A percentile compares a stretch with the other conserved stretches of the same genome.
These are phyloP conservation scores for Entophlyctis luteolus DNA, from an alignment of 192 early-diverging fungal genomes.

Conservation along the genomic window DNA sequence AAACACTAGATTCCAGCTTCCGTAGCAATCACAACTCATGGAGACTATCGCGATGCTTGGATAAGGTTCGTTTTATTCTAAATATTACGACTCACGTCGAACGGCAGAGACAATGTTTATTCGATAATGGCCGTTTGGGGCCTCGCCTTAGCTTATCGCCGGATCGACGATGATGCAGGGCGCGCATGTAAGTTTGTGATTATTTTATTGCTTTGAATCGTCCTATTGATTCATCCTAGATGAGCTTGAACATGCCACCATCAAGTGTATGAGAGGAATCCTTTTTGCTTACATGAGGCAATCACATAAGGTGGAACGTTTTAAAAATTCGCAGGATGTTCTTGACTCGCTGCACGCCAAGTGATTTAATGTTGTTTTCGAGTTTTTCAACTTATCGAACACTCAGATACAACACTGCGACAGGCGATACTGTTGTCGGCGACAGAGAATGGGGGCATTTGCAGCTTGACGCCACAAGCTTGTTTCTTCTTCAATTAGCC, in stretches of 20 bases:
- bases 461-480: constrained; percentile 82
- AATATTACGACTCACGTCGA: background rate
- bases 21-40: constrained; percentile 80
- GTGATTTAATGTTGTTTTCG: constrained; percentile 22
- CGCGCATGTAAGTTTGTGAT: constrained; percentile 62
- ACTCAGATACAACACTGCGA: constrained; percentile 68
- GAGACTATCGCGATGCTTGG: constrained; percentile 87
- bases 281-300: constrained; percentile 81
- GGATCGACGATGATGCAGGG: constrained; percentile 79
- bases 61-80: constrained; percentile 57
- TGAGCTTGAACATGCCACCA: constrained; percentile 78
- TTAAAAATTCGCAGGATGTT: constrained; percentile 76
- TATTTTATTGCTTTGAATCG: background rate
- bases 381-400: background rate
- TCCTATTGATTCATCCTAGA: constrained; percentile 41
- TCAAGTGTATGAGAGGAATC: constrained; percentile 83
- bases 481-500: constrained; percentile 73
- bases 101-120: constrained; percentile 77
- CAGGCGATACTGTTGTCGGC: constrained; percentile 78
- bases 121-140: constrained; percentile 82
- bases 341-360: constrained; percentile 81
- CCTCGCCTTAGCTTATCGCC: constrained; percentile 75
- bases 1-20: constrained; percentile 71
- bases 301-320: constrained; percentile 72
- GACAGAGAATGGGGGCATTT: constrained; percentile 84